Evolutionary conservation across 805 yeast genomes (phyloP).

Genomic region (Lipomyces orientalis): DNA sequence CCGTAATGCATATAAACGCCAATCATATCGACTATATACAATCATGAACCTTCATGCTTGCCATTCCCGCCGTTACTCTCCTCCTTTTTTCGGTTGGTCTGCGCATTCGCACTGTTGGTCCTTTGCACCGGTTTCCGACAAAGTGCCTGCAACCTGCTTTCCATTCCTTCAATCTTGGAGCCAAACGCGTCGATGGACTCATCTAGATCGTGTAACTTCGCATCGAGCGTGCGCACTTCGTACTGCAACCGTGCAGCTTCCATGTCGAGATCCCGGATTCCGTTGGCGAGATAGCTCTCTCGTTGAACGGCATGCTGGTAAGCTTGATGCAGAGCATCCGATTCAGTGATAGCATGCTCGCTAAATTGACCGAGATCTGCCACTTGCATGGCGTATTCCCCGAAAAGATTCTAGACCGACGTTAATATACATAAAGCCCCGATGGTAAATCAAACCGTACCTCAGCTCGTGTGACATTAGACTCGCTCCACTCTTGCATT

Average conservation of each 20-base stretch:
- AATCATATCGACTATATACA: not conserved
- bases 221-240: constrained; percentile 63
- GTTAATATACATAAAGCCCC: not conserved
- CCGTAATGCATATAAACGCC: not conserved
- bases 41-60: not conserved
- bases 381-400: constrained; percentile 7
- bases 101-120: not conserved
- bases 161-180: constrained; percentile 47
- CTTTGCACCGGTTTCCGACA: not conserved
- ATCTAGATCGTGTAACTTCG: constrained; percentile 71
- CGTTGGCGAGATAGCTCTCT: constrained; percentile 39
- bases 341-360: constrained; percentile 33
- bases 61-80: not conserved
- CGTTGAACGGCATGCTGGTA: constrained; percentile 36
- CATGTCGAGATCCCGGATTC: constrained; percentile 58
- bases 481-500: constrained; percentile 39
- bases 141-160: constrained; percentile 37
- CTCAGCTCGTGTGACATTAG: constrained; percentile 31
- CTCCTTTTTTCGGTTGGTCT: not conserved
- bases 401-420: constrained; percentile 4
- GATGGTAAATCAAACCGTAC: not conserved
- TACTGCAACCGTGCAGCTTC: constrained; percentile 66
- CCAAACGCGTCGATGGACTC: constrained; percentile 58
- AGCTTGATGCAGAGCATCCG: constrained; percentile 20
- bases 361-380: constrained; percentile 35